Base-by-base conservation (phyloP, 495 filamentous ascomycete species). In the Usnea hakonensis region DNA sequence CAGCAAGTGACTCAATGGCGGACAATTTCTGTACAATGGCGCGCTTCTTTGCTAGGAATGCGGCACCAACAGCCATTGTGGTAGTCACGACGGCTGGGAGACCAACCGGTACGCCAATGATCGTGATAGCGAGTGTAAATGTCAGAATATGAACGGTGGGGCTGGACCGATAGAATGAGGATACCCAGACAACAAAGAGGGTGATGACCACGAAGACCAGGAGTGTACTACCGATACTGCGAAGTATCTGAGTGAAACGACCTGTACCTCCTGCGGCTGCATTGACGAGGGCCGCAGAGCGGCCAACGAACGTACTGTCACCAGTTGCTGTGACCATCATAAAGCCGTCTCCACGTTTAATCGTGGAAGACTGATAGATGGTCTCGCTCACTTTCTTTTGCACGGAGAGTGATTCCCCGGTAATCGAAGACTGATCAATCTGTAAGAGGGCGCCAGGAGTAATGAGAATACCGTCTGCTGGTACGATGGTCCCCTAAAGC, bases 351-450 rank as follows among this genome's bases (percentile, higher is more conserved):
- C 91, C 91, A 79, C 90, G 90, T 81, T 94, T 96, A 79, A 95
- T 86, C 64, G 83, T 85, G 6, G 91, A 94, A 14, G 91, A 95
- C 70, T 89, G 83, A 72, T 87, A 96, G 74, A 87, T 78, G 75
- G 73, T 95, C 90, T 60, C 81, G 81, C 73, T 86, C 85, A 73
- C 87, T 83, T 78, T 32, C 48, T 93, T 95, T 74, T 92, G 88
- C 61, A 94, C 90, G 63, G 91, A 90, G 61, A 95, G 84, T 68
- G 91, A 95, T 77, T 96, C 91, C 63, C 91, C 91, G 36, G 91
- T 95, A 69, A 96, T 89, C 65, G 88, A 83, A 62, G 91, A 95
- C 77, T 95, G 91, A 75, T 96, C 91, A 64, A 96, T 86, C 72
- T 95, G 90, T 57, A 96, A 83, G 78, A 87, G 88, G 60, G 88